These are phyloP conservation scores for Verticillium tricorpus DNA, from an alignment of 2,329 filamentous ascomycete species.

Conservation along the genomic window DNA sequence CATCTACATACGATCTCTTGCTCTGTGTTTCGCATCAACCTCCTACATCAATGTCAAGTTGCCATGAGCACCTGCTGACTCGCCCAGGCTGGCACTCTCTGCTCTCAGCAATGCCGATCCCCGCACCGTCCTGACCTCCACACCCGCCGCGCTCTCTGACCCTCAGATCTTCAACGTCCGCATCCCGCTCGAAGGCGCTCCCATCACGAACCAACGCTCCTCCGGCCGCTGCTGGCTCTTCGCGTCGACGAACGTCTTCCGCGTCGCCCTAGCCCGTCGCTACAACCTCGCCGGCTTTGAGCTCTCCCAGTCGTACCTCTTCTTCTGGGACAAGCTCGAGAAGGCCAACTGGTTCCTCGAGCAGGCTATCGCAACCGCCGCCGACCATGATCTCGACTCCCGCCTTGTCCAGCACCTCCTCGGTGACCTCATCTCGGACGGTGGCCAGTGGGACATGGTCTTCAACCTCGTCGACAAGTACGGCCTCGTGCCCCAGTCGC, in stretches of 20 bases:
- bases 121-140: slow-evolving; percentile 60
- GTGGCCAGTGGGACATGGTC: slow-evolving; percentile 91
- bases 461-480: slow-evolving; percentile 83
- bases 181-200: slow-evolving; percentile 75
- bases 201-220: slow-evolving; percentile 78
- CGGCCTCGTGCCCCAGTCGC: slow-evolving; percentile 74
- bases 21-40: background rate
- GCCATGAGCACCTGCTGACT: background rate
- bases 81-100: slow-evolving; percentile 63
- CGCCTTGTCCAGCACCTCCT: slow-evolving; percentile 69
- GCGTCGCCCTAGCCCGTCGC: slow-evolving; percentile 81
- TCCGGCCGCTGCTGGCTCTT: slow-evolving; percentile 91
- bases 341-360: slow-evolving; percentile 89
- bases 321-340: slow-evolving; percentile 93
- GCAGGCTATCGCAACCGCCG: slow-evolving; percentile 70
- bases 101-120: slow-evolving; percentile 67
- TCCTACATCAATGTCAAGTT: background rate
- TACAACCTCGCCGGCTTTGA: slow-evolving; percentile 76
- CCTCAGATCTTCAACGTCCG: slow-evolving; percentile 79
- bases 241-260: slow-evolving; percentile 85
- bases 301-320: slow-evolving; percentile 82
- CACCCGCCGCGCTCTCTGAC: slow-evolving; percentile 59
- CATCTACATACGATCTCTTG: background rate
- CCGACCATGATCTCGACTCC: slow-evolving; percentile 61
- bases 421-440: slow-evolving; percentile 66